Percentiles rank a stretch among this genome's conserved stretches.
These are phyloP conservation scores for Coprinopsis marcescibilis DNA, from an alignment of 768 basidiomycete genomes.

Conservation along the genomic window DNA sequence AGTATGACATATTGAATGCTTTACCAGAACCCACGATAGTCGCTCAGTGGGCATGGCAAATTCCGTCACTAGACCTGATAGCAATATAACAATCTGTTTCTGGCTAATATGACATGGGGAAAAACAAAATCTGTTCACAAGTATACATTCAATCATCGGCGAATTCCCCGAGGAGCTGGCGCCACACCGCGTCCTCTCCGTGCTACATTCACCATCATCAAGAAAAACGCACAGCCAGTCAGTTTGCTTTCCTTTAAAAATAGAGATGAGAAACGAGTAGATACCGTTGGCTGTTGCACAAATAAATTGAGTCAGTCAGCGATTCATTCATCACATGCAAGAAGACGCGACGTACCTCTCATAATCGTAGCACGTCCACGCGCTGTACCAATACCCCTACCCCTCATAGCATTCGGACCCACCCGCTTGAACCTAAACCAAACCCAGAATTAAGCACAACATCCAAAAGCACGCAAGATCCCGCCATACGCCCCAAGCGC, in stretches of 20 bases:
- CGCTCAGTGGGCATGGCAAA: too few relatives aligned
- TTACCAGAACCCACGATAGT: too few relatives aligned
- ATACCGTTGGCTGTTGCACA: slow-evolving; percentile 65
- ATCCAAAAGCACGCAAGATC: not conserved
- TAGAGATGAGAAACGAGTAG: slow-evolving; percentile 14
- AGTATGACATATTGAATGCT: too few relatives aligned
- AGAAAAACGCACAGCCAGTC: slow-evolving; percentile 14
- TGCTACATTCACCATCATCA: slow-evolving; percentile 38
- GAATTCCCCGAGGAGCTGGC: slow-evolving; percentile 70
- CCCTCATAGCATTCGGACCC: slow-evolving; percentile 97
- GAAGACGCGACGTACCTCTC: slow-evolving; percentile 68
- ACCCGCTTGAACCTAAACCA: slow-evolving; percentile 91
- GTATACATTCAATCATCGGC: slow-evolving; percentile 65
- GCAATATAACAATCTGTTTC: too few relatives aligned
- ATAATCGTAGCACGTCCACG: slow-evolving; percentile 98
- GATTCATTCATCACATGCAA: slow-evolving; percentile 6
- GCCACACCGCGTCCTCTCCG: slow-evolving; percentile 82
- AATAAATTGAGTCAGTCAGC: slow-evolving; percentile 15
- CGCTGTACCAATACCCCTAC: slow-evolving; percentile 97
- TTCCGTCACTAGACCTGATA: too few relatives aligned
- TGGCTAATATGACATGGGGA: not conserved
- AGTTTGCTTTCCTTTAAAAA: not conserved
- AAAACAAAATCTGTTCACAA: too few relatives aligned
- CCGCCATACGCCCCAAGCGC: not conserved
- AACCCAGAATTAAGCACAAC: not conserved